Base-by-base conservation (phyloP, 2,329 filamentous ascomycete species). In the Scedosporium aurantiacum region DNA sequence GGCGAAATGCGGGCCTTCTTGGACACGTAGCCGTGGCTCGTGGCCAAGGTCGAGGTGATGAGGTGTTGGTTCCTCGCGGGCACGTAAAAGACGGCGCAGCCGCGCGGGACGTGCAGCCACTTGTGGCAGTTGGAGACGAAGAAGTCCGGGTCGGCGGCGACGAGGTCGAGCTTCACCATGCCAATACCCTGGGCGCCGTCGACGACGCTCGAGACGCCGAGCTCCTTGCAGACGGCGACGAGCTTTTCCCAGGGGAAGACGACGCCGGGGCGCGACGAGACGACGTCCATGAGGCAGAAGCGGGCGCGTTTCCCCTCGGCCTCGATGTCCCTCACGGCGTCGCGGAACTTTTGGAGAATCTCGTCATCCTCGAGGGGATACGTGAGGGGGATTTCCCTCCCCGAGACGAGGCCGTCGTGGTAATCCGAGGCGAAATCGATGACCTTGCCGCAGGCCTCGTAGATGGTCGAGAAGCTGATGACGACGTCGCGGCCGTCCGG, bases 131-230 rank as follows among this genome's bases (percentile, higher is more conserved):
- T 97, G 61, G 81, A 87, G 14, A 93, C 82, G 69, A 95, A 90
- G 75, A 96, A 97, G 72, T 97, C 92, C 0, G 91, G 86, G 64
- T 91, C 82, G 2, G 91, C 75, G 3, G 74, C 71, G 0, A 70
- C 65, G 14, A 97, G 74, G 71, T 95, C 83, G 6, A 97, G 72
- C 1, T 81, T 78, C 6, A 96, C 79, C 73, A 94, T 88, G 1
- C 93, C 93, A 25, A 96, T 75, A 1, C 88, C 87, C 73, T 97
- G 93, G 0, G 93, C 93, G 16, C 84, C 92, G 70, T 97, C 93
- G 43, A 97, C 78, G 21, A 90, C 76, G 67, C 87, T 91, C 60
- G 93, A 70, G 2, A 97, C 76, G 0, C 82, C 83, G 25, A 86
- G 76, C 62, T 86, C 81, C 54, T 79, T 81, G 71, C 91, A 96